phyloP scores from a whole-genome alignment of 805 yeast genomes.

The Spencermartinsiella europaea region DNA sequence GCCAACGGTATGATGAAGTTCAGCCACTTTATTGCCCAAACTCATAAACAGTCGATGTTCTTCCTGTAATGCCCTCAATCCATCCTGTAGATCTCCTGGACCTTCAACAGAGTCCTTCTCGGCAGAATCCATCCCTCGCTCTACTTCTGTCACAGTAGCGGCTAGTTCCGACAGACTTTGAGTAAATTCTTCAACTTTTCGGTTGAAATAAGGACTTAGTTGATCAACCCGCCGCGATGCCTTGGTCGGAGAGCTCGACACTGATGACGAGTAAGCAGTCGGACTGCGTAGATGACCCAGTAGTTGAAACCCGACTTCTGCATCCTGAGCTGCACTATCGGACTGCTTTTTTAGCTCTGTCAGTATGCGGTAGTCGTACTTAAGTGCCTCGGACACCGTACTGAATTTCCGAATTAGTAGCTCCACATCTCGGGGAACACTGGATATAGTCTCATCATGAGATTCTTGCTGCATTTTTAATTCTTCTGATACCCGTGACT shows the following conservation, averaged over 20 bases:
- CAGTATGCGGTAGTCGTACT: slow-evolving; percentile 38
- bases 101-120: slow-evolving; percentile 23
- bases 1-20: slow-evolving; percentile 51
- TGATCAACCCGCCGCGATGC: slow-evolving; percentile 35
- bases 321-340: slow-evolving; percentile 26
- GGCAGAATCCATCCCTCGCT: slow-evolving; percentile 30
- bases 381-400: slow-evolving; percentile 49
- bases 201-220: slow-evolving; percentile 46
- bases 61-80: slow-evolving; percentile 36
- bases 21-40: slow-evolving; percentile 66
- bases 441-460: slow-evolving; percentile 42
- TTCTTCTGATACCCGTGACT: slow-evolving; percentile 48
- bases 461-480: slow-evolving; percentile 37
- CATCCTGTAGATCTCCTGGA: slow-evolving; percentile 20
- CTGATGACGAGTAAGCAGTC: slow-evolving; percentile 1
- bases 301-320: slow-evolving; percentile 26
- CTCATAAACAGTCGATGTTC: slow-evolving; percentile 69
- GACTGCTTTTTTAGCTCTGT: slow-evolving; percentile 24
- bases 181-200: slow-evolving; percentile 38
- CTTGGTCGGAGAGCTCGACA: slow-evolving; percentile 1
- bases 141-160: slow-evolving; percentile 30
- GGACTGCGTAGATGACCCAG: slow-evolving; percentile 13
- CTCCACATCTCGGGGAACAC: slow-evolving; percentile 52
- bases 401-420: slow-evolving; percentile 45
- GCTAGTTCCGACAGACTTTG: slow-evolving; percentile 36